Evolutionary conservation across 805 yeast species (phyloP), one percentile per base, ranked within the genome.

Genomic region (Candida ortonii): DNA sequence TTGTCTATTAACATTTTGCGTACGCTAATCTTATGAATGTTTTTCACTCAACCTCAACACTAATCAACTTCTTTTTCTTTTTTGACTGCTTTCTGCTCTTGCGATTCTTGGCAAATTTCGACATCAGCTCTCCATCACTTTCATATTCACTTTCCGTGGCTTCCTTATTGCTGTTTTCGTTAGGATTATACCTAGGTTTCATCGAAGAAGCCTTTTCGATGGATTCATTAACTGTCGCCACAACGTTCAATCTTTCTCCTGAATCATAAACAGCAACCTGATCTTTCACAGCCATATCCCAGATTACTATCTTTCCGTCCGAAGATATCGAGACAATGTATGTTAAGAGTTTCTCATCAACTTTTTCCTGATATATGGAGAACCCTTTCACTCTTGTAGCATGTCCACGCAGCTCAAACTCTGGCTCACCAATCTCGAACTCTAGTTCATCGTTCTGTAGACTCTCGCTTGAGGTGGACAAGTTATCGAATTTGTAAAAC

Each of bases 241-340:
- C 79, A 63, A 96, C 90, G 58, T 86, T 90, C 43, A 93, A 71
- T 52, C 98, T 72, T 62, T 93, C 97, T 9, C 94, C 95, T 14
- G 90, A 74, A 44, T 81, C 86, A 57, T 88, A 90, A 3, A 87
- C 93, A 0, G 96, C 97, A 16, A 88, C 73, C 58, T 88, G 95
- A 50, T 85, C 94, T 49, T 72, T 70, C 2, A 65, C 51, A 1
- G 62, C 55, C 54, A 81, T 63, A 55, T 89, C 83, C 96, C 97
- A 90, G 3, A 90, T 84, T 6, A 93, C 95, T 33, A 90, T 81
- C 51, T 76, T 84, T 16, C 97, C 97, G 59, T 90, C 97, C 0
- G 97, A 85, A 1, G 96, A 85, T 9, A 88, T 85, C 2, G 95
- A 82, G 0, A 85, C 72, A 52, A 93, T 59, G 52, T 71, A 83